These are phyloP conservation scores for Hanseniaspora nectarophila DNA, from an alignment of 805 yeast genomes.

Conservation along the genomic window DNA sequence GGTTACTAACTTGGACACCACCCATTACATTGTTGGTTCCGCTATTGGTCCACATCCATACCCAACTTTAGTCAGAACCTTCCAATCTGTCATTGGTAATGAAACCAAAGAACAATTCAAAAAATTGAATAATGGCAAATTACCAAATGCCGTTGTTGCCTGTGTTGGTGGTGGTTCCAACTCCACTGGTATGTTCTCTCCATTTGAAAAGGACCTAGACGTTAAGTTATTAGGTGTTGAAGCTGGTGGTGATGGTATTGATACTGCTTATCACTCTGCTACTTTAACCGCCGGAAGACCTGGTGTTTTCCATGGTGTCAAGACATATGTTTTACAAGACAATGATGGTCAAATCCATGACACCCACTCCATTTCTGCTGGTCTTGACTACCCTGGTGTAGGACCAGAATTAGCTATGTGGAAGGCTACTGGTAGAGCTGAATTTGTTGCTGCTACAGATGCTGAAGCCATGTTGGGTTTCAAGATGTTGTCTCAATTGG, in stretches of 20 bases:
- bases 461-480: constrained; percentile 91
- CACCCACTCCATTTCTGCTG: constrained; percentile 97
- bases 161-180: constrained; percentile 99
- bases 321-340: constrained; percentile 83
- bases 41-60: constrained; percentile 99
- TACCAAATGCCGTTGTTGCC: constrained; percentile 91
- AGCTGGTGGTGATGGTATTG: constrained; percentile 97
- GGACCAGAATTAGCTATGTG: constrained; percentile 96
- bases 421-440: constrained; percentile 88
- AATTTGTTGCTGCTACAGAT: constrained; percentile 84
- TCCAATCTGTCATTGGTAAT: constrained; percentile 92
- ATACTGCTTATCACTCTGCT: constrained; percentile 83
- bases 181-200: constrained; percentile 89
- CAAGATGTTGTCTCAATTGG: constrained; percentile 75
- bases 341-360: constrained; percentile 92
- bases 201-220: constrained; percentile 68
- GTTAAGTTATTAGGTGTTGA: constrained; percentile 88
- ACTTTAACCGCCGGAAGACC: constrained; percentile 89
- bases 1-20: constrained; percentile 76
- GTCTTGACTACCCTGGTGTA: constrained; percentile 97
- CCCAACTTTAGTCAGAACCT: constrained; percentile 94
- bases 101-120: constrained; percentile 89
- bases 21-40: constrained; percentile 94
- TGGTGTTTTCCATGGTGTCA: constrained; percentile 98
- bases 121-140: constrained; percentile 60